Base-by-base conservation (phyloP, 805 yeast genomes). In the Metschnikowia borealis region DNA sequence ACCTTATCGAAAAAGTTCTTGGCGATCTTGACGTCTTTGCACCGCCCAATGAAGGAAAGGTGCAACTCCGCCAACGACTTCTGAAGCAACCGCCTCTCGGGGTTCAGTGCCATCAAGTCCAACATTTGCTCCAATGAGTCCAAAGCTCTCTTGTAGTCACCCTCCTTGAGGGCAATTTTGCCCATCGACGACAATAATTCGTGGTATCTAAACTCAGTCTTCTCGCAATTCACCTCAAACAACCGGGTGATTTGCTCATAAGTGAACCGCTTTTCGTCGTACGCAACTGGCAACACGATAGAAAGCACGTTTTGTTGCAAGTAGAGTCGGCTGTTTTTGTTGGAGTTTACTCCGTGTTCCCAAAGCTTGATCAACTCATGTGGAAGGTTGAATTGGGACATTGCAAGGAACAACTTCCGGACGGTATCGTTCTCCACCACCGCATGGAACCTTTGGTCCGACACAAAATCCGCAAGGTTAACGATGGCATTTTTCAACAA, bases 1-100 rank as follows among this genome's bases (percentile, higher is more conserved):
- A 89, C 92, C 64, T 84, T 86, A 58, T 82, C 83, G 65, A 85
- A 87, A 60, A 88, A 88, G 38, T 82, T 79, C 61, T 80, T 81
- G 4, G 96, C 88, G 42, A 88, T 83, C 38, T 73, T 73, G 49
- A 86, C 74, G 62, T 88, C 90, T 62, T 80, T 81, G 65, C 89
- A 85, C 56, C 80, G 82, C 41, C 95, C 94, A 62, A 88, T 84
- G 59, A 88, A 88, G 3, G 85, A 76, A 53, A 87, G 74, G 70
- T 88, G 96, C 43, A 88, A 84, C 67, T 85, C 87, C 33, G 85
- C 78, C 66, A 86, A 71, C 32, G 84, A 78, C 10, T 14, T 41
- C n/a, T 41, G 45, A 15, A 41, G 36, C 13, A 41, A 26, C 37
- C 32, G 32, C 14, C 43, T 32, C 34, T 39, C 43, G 34, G 43